These are phyloP conservation scores for Termitomyces titanicus DNA, from an alignment of 768 basidiomycete species.

Conservation along the genomic window DNA sequence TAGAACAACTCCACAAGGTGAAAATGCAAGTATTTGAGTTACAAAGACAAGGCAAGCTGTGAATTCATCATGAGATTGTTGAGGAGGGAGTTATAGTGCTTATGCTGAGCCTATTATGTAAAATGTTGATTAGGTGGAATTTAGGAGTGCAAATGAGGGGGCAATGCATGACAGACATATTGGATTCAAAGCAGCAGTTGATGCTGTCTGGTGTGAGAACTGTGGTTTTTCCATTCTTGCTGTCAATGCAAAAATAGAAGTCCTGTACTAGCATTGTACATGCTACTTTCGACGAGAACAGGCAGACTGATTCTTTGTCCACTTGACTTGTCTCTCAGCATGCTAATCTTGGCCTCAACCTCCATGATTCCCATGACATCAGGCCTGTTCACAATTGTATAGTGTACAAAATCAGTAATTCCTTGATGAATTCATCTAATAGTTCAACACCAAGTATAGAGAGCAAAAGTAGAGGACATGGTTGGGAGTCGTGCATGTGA, in stretches of 20 bases:
- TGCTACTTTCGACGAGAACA: constrained; percentile 82
- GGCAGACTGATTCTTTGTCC: constrained; percentile 65
- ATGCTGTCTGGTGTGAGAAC: constrained; percentile 62
- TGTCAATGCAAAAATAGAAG: constrained; percentile 2
- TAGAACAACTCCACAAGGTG: constrained; percentile 82
- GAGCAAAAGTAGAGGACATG: constrained; percentile 62
- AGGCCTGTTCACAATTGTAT: constrained; percentile 57
- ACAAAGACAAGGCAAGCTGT: constrained; percentile 49
- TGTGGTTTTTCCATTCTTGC: constrained; percentile 28
- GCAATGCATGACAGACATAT: constrained; percentile 79
- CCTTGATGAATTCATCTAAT: constrained; percentile 88
- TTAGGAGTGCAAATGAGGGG: not conserved
- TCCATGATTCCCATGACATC: constrained; percentile 62
- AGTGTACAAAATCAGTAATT: constrained; percentile 88
- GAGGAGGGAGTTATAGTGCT: constrained; percentile 81
- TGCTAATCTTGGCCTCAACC: constrained; percentile 88
- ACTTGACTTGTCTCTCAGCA: constrained; percentile 55
- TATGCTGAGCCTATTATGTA: constrained; percentile 71
- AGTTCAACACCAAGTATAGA: constrained; percentile 90
- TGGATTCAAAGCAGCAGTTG: constrained; percentile 82
- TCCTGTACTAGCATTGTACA: constrained; percentile 25
- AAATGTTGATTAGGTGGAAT: not conserved
- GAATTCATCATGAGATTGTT: constrained; percentile 72
- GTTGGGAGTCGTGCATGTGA: constrained; percentile 16
- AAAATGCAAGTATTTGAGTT: constrained; percentile 73